Base-by-base conservation (phyloP, 768 basidiomycete species). In the Pholiota molesta region DNA sequence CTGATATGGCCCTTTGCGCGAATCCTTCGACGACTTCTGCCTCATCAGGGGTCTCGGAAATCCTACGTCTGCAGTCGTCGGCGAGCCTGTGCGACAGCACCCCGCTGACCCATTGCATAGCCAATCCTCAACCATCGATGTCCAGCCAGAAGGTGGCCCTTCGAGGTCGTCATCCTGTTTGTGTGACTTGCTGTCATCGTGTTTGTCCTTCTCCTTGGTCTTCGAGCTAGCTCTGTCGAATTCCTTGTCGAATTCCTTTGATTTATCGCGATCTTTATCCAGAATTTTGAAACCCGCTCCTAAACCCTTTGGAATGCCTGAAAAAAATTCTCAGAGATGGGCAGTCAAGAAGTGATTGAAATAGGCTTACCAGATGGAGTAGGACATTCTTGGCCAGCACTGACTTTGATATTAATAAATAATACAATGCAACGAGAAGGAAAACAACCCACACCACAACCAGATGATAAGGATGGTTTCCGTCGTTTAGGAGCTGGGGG, bases 371-470 rank as follows among this genome's bases (percentile, higher is more conserved):
- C 90, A n/a, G 86, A 89, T 33, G 83, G 76, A n/a, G 88, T 90
- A 6, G 91, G 91, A 68, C 91, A 94, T 78, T 93, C 91, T 71
- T 94, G 91, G 28, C 91, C 91, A 33, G 79, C 77, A 61, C 78
- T 78, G 64, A 37, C 55, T 54, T 71, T 33, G 65, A 65, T 56
- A 64, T 62, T 52, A 40, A 59, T 55, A 7, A 47, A 51, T 13
- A 21, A 52, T 57, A 29, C 72, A 63, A 40, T 37, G 9, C 62
- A 59, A 31, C 6, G 37, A 10, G 26, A 11, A 33, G 17, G 31
- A 54, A 19, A 35, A 54, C 28, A 7, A 75, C 89, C 73, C 72
- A 92, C 91, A 93, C 81, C 11, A 92, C 84, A n/a, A 94, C 76
- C 19, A 93, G 73, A 72, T 94, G 91, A 71, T 90, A 92, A 14